Base-by-base conservation (phyloP, 192 early-diverging fungal genomes). In the Geosiphon pyriformis region DNA sequence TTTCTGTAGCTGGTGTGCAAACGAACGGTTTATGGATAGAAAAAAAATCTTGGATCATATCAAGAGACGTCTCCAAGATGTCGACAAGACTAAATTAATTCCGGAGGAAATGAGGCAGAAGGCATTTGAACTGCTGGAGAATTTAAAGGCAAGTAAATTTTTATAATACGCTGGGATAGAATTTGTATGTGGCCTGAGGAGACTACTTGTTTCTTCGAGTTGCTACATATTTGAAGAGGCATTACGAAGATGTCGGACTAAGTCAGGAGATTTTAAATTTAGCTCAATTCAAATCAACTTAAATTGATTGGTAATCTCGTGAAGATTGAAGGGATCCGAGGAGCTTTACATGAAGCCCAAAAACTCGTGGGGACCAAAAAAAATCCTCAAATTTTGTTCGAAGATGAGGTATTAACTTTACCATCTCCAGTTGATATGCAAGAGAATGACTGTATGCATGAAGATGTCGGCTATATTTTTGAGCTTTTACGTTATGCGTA, bases 401-500 rank as follows among this genome's bases (percentile, higher is more conserved):
- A 33, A 33, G 30, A 4, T 32, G 33, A 58, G 33, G 33, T 32
- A 33, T n/a, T n/a, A n/a, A n/a, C 33, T 58, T 58, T 4, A 30
- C 26, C n/a, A n/a, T n/a, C n/a, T n/a, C n/a, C 6, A 61, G 26
- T 35, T 48, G 26, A 61, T n/a, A 23, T 18, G 26, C 60, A 48
- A 27, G 47, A 27, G 46, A 30, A 61, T 2, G 27, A 61, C 49
- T 15, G 49, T 61, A 4, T 54, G 32, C 31, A 69, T 11, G 58
- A 26, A 61, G 59, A 69, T 69, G 48, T 69, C 20, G 20, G 8
- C n/a, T 69, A 52, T 18, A 69, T 69, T 61, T 61, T 69, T 54
- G 59, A 69, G 31, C 54, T 69, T 30, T 20, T 69, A 61, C 3
- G 68, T 51, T 69, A 52, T 69, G 52, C 4, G 31, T 65, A 65